Conservation (phyloP, 441 rosid genomes). For the Jatropha multifida region DNA sequence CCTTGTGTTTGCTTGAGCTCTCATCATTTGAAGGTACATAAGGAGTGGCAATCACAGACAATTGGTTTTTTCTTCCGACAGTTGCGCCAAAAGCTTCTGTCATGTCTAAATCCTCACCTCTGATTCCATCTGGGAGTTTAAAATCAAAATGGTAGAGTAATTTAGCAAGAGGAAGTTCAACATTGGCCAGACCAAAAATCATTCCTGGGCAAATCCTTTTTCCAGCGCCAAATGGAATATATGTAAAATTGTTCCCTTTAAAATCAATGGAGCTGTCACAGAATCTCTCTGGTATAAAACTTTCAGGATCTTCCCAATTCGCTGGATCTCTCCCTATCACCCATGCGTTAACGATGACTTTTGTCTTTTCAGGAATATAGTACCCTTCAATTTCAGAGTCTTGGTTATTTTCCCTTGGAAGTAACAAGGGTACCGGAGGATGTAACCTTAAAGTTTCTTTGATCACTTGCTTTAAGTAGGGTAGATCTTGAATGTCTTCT, state of each 20-base stretch:
- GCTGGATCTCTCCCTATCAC: slow-evolving; percentile 56
- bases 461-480: slow-evolving; percentile 56
- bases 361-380: slow-evolving; percentile 42
- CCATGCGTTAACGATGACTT: slow-evolving; percentile 44
- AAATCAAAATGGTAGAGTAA: slow-evolving; percentile 61
- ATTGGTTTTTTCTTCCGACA: neutral
- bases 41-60: neutral
- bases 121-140: slow-evolving; percentile 21
- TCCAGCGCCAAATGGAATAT: slow-evolving; percentile 81
- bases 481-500: slow-evolving; percentile 41
- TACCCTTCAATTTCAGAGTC: slow-evolving; percentile 46
- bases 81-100: slow-evolving; percentile 60
- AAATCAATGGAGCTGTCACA: slow-evolving; percentile 49
- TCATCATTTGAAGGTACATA: too few species aligned
- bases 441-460: slow-evolving; percentile 65
- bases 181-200: slow-evolving; percentile 59
- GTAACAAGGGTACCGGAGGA: slow-evolving; percentile 48
- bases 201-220: slow-evolving; percentile 72
- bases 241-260: slow-evolving; percentile 57
- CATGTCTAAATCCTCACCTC: slow-evolving; percentile 57
- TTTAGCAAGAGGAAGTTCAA: slow-evolving; percentile 55
- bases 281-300: slow-evolving; percentile 50
- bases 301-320: slow-evolving; percentile 40
- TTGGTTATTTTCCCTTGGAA: slow-evolving; percentile 42
- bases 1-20: too few species aligned